Base-by-base conservation (phyloP, 129 eudicot genomes). In the Glebionis coronaria region DNA sequence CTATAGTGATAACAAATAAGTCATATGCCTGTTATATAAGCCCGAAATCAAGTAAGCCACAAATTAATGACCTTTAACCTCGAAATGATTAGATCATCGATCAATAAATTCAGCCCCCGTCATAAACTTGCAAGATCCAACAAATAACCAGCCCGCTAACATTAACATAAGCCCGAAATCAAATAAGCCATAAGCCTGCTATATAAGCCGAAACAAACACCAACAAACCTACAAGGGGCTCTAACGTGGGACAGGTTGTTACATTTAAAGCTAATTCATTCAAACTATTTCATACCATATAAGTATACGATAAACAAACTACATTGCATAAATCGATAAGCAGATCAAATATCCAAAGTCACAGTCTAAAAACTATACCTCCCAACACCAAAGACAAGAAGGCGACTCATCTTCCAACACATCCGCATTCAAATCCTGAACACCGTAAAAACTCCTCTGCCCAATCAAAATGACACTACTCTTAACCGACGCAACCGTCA, bases 321-420 rank as follows among this genome's bases (percentile, higher is more conserved):
- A 54, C 59, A 15, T 19, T 15, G 21, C 16, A 15, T 54, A 2
- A 6, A 46, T 12, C 29, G n/a, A 1, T 59, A 15, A 31, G 0
- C 15, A 14, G 25, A 12, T 8, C 7, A 35, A 35, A 35, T 35
- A 8, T 2, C 6, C 6, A 0, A 35, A 9, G 9, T 35, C 40
- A 35, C 7, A 0, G 8, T 31, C 38, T 31, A 9, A 61, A 0
- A 12, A 44, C 23, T 69, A 61, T 76, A 94, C 99, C 99, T 94
- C 99, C 99, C 99, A 89, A 19, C 95, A 89, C 99, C 99, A 89
- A 55, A 89, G 95, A 50, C 88, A 83, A 44, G 82, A 79, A 63
- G 75, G 77, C 5, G 86, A 40, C 38, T 94, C 99, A 61, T 94
- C 99, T 77, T 94, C 97, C 80, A 89, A 70, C 57, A 94, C 86